phyloP scores from a whole-genome alignment of 2,329 filamentous ascomycete species.

The Didymella lethalis region DNA sequence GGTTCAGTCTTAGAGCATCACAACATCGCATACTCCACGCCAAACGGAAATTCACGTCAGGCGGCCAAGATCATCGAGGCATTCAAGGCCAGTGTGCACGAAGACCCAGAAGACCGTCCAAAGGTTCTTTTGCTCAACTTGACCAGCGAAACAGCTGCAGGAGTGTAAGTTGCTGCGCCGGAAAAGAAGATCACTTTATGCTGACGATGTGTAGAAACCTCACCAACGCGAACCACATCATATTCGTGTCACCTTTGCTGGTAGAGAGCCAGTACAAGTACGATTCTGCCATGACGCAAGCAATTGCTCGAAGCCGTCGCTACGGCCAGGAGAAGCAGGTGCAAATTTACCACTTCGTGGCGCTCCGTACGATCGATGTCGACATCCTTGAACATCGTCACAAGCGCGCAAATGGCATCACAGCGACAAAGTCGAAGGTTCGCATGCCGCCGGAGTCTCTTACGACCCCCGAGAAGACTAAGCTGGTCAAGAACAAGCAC shows the following conservation, averaged over 20 bases:
- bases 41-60: conserved; percentile 17
- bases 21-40: conserved; percentile 28
- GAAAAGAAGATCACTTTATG: neutral
- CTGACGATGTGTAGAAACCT: conserved; percentile 60
- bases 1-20: conserved; percentile 29
- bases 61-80: conserved; percentile 36
- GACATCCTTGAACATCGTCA: conserved; percentile 58
- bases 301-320: conserved; percentile 66
- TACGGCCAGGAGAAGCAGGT: conserved; percentile 66
- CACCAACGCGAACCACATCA: conserved; percentile 68
- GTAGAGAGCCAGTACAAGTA: conserved; percentile 62
- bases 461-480: conserved; percentile 29
- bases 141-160: conserved; percentile 65
- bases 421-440: conserved; percentile 2
- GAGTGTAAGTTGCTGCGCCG: conserved; percentile 57
- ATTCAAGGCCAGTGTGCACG: conserved; percentile 35
- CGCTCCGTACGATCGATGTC: conserved; percentile 70
- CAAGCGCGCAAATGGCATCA: conserved; percentile 38
- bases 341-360: conserved; percentile 76
- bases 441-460: conserved; percentile 14
- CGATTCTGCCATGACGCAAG: conserved; percentile 67
- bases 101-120: conserved; percentile 33
- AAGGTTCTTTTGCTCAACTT: conserved; percentile 67
- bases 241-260: conserved; percentile 67
- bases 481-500: conserved; percentile 25